phyloP scores from a whole-genome alignment of 371 early-diverging fungal species.

The Mucor mucedo region DNA sequence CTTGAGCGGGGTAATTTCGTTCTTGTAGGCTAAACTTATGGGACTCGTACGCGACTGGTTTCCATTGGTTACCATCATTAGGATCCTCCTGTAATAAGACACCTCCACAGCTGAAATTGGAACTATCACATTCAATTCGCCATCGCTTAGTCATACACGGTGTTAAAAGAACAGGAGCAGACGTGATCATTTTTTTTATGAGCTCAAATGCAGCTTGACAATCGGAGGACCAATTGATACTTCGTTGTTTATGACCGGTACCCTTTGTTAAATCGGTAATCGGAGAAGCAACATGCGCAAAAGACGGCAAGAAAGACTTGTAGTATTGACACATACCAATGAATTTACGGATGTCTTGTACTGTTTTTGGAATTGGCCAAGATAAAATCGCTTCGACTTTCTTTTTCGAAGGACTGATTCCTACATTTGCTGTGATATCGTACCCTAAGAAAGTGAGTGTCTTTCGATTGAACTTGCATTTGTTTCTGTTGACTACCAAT shows the following conservation, averaged over 20 bases:
- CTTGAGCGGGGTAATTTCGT: constrained; percentile 38
- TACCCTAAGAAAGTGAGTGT: constrained; percentile 52
- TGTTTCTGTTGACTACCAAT: constrained; percentile 43
- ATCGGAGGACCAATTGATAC: background rate
- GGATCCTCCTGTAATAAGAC: constrained; percentile 33
- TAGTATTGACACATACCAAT: constrained; percentile 39
- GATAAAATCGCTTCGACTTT: constrained; percentile 34
- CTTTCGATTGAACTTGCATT: constrained; percentile 49
- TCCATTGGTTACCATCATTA: background rate
- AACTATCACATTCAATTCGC: constrained; percentile 39
- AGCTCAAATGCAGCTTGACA: constrained; percentile 7
- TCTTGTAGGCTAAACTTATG: constrained; percentile 36
- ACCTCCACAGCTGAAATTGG: constrained; percentile 30
- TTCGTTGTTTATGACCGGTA: constrained; percentile 12
- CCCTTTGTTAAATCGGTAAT: constrained; percentile 41
- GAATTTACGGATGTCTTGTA: constrained; percentile 41
- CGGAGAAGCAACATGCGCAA: constrained; percentile 42
- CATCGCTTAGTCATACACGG: constrained; percentile 31
- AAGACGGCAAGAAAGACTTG: constrained; percentile 31
- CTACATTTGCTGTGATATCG: constrained; percentile 28
- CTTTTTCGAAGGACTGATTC: constrained; percentile 28
- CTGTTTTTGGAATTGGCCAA: constrained; percentile 42
- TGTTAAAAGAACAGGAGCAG: constrained; percentile 18
- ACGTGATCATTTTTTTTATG: constrained; percentile 12
- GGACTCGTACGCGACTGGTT: constrained; percentile 24